Percentiles rank a stretch among this genome's conserved stretches.
Conservation (phyloP, 352 stramenopile genomes). For the Globisporangium viniferum region DNA sequence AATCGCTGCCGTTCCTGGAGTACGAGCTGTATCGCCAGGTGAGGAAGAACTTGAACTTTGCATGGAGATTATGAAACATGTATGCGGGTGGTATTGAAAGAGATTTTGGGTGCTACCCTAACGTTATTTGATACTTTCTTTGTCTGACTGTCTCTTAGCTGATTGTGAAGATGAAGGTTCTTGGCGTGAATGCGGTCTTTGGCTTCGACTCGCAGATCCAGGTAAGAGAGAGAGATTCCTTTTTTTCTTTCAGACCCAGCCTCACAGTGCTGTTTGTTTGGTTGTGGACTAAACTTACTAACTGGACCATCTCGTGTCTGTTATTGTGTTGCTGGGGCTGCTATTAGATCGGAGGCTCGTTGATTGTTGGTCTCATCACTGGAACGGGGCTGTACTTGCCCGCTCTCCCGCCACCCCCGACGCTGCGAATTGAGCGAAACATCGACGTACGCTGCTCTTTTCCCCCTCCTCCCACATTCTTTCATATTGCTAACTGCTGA, state of each 20-base stretch:
- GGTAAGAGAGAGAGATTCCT: conserved; percentile 14
- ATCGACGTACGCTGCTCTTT: conserved; percentile 74
- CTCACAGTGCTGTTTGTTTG: not conserved
- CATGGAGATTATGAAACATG: too few relatives aligned
- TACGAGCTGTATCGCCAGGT: conserved; percentile 98
- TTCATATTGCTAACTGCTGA: not conserved
- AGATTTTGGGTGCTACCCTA: not conserved
- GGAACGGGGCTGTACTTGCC: conserved; percentile 92
- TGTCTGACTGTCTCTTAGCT: conserved; percentile 30
- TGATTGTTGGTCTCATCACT: conserved; percentile 90
- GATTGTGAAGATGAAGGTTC: conserved; percentile 89
- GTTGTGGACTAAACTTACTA: not conserved
- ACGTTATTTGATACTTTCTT: not conserved
- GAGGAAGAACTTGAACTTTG: not conserved
- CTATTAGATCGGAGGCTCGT: conserved; percentile 71
- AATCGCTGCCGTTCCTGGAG: conserved; percentile 97
- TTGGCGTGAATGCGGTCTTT: conserved; percentile 97
- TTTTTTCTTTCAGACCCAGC: not conserved
- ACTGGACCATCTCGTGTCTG: not conserved
- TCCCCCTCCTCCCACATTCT: not conserved
- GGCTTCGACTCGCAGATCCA: conserved; percentile 90
- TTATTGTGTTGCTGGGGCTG: not conserved
- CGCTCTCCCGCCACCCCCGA: conserved; percentile 91
- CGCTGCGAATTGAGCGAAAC: conserved; percentile 92
- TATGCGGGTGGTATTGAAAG: not conserved